phyloP scores from a whole-genome alignment of 2,329 filamentous ascomycete species.

The Elsinoe fawcettii region DNA sequence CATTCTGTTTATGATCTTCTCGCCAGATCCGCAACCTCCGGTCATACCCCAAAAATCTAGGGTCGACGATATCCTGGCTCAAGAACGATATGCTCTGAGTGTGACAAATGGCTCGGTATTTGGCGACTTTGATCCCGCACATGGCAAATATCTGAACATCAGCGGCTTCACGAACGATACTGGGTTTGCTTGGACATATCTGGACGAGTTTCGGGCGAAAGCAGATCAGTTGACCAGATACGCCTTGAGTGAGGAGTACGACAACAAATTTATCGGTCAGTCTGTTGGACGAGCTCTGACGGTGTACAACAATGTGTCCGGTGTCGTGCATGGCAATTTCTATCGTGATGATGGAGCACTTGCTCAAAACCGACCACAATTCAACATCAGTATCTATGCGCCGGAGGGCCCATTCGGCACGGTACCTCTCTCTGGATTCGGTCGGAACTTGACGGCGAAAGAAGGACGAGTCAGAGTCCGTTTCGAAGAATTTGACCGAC shows the following conservation, averaged over 20 bases:
- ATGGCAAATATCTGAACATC: constrained; percentile 47
- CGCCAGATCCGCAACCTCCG: constrained; percentile 36
- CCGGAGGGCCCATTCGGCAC: constrained; percentile 60
- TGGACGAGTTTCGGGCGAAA: constrained; percentile 57
- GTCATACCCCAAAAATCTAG: constrained; percentile 34
- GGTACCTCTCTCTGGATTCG: constrained; percentile 48
- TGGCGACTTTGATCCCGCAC: constrained; percentile 43
- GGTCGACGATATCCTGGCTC: constrained; percentile 42
- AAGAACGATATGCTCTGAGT: constrained; percentile 44
- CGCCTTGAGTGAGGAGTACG: constrained; percentile 32
- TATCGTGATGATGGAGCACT: constrained; percentile 48
- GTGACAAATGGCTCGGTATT: constrained; percentile 45
- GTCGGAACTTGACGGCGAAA: constrained; percentile 69
- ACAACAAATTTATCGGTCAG: constrained; percentile 28
- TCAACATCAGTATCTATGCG: constrained; percentile 49
- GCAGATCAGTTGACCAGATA: constrained; percentile 50
- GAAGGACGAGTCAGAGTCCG: constrained; percentile 63
- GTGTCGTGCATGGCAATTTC: constrained; percentile 71
- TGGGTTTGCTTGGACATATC: constrained; percentile 68
- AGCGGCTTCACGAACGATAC: constrained; percentile 70
- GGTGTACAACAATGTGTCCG: constrained; percentile 72
- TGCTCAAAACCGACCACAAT: constrained; percentile 37
- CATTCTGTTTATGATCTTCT: constrained; percentile 47
- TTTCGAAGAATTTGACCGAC: constrained; percentile 48
- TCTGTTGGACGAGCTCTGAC: constrained; percentile 41